Base-by-base conservation (phyloP, 2,329 filamentous ascomycete genomes). In the Ilyonectria destructans region DNA sequence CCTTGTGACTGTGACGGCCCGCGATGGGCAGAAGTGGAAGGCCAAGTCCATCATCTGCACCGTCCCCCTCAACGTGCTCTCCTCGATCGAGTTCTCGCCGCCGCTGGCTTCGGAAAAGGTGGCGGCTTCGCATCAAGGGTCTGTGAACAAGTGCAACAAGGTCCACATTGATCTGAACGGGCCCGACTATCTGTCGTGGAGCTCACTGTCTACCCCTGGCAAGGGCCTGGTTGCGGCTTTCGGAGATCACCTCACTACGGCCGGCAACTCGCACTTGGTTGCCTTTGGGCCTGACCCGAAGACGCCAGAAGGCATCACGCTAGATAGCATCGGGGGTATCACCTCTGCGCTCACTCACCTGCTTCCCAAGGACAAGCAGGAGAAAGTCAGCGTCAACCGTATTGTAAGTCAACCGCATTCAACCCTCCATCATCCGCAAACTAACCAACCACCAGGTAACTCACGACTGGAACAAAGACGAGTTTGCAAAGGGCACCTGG, bases 201-300 rank as follows among this genome's bases (percentile, higher is more conserved):
- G 43, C 29, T 65, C 65, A 0, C 35, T 60, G 13, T 33, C 40
- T 3, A 17, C 23, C 7, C 61, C 61, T 3, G 65, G 61, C 3
- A 60, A 52, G 19, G 61, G 65, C 0, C 4, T 65, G 17, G 57
- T 68, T 2, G 33, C 61, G 4, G 62, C 62, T 17, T 65, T 65
- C 33, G 65, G 51, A 6, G 65, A 68, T 58, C 31, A 55, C 2
- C 57, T 68, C 12, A 68, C 65, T 17, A 56, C 60, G 6, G 56
- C 57, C 4, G 33, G 45, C 6, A 65, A 65, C 45, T 45, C 65
- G 4, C 61, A 65, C 46, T 26, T 68, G 51, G 61, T 68, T 19
- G 56, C 51, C 6, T 68, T 68, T n/a, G 65, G 65, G 4, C 65
- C 65, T 7, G 65, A 68, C 23, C 65, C 65, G 1, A 31, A 52